A percentile compares a stretch with the other conserved stretches of the same genome.
Evolutionary conservation across 306 rosid species (phyloP).

Genomic region (Vigna reflexopilosa): DNA sequence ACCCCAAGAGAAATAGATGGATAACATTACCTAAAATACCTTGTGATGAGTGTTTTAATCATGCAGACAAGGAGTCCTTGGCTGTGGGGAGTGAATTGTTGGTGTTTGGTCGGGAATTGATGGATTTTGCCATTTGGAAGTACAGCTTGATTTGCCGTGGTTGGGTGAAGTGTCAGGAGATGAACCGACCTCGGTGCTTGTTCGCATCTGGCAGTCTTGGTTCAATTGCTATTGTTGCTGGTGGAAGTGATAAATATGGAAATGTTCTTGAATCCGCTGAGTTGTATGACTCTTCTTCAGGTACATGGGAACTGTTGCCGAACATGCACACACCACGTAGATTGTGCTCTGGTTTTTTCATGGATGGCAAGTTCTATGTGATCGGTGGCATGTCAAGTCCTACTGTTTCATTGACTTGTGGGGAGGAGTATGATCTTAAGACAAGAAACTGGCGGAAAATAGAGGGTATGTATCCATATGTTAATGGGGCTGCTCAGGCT

Average conservation of each 20-base stretch:
- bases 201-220: slow-evolving; percentile 80
- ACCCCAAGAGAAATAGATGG: slow-evolving; percentile 66
- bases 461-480: slow-evolving; percentile 75
- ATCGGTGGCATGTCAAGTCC: slow-evolving; percentile 83
- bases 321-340: slow-evolving; percentile 74
- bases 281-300: slow-evolving; percentile 63
- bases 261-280: slow-evolving; percentile 69
- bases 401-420: slow-evolving; percentile 67
- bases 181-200: slow-evolving; percentile 80
- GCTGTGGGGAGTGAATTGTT: slow-evolving; percentile 73
- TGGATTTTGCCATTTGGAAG: slow-evolving; percentile 83
- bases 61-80: slow-evolving; percentile 83
- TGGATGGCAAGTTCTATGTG: slow-evolving; percentile 75
- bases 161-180: slow-evolving; percentile 68
- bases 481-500: slow-evolving; percentile 70
- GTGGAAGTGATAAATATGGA: slow-evolving; percentile 73
- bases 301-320: slow-evolving; percentile 71
- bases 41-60: slow-evolving; percentile 81
- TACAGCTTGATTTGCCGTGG: slow-evolving; percentile 53
- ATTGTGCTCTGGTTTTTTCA: slow-evolving; percentile 76
- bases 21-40: slow-evolving; percentile 75
- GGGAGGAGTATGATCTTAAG: slow-evolving; percentile 78
- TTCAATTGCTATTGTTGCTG: slow-evolving; percentile 70
- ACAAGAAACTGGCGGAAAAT: slow-evolving; percentile 70
- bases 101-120: slow-evolving; percentile 75